Evolutionary conservation across 768 basidiomycete species (phyloP).

Genomic region (Russula compacta): DNA sequence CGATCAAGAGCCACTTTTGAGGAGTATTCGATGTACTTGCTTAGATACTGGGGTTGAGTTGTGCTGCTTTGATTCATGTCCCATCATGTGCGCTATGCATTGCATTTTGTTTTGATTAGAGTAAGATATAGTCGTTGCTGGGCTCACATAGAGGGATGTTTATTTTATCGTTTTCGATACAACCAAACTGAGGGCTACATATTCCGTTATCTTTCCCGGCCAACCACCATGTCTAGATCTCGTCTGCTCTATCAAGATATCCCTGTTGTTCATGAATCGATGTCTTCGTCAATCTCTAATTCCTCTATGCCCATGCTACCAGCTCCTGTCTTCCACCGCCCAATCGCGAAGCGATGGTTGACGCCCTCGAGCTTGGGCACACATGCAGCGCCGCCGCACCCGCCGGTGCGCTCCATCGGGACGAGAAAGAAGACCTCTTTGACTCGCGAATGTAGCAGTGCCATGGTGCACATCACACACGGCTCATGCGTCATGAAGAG

Average conservation of each 20-base stretch:
- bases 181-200: conserved; percentile 12
- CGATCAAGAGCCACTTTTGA: conserved; percentile 8
- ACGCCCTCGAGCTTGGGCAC: conserved; percentile 76
- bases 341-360: conserved; percentile 81
- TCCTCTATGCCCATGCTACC: conserved; percentile 12
- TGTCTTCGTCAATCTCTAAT: conserved; percentile 21
- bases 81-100: background rate
- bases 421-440: conserved; percentile 71
- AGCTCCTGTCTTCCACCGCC: conserved; percentile 44
- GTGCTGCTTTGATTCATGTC: background rate
- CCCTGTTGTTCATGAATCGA: conserved; percentile 25
- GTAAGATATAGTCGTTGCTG: conserved; percentile 4
- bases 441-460: conserved; percentile 88
- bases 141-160: conserved; percentile 1
- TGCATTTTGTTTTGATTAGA: conserved; percentile 7
- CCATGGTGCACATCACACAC: conserved; percentile 98
- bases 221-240: background rate
- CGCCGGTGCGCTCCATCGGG: conserved; percentile 72
- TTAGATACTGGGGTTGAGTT: background rate
- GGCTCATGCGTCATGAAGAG: conserved; percentile 95
- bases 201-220: background rate
- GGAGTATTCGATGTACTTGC: background rate
- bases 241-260: conserved; percentile 1
- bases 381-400: conserved; percentile 69
- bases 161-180: conserved; percentile 4